Evolutionary conservation across 352 stramenopile genomes (phyloP), one percentile per base, ranked within the genome.

Genomic region (Globisporangium heterothallicum): DNA sequence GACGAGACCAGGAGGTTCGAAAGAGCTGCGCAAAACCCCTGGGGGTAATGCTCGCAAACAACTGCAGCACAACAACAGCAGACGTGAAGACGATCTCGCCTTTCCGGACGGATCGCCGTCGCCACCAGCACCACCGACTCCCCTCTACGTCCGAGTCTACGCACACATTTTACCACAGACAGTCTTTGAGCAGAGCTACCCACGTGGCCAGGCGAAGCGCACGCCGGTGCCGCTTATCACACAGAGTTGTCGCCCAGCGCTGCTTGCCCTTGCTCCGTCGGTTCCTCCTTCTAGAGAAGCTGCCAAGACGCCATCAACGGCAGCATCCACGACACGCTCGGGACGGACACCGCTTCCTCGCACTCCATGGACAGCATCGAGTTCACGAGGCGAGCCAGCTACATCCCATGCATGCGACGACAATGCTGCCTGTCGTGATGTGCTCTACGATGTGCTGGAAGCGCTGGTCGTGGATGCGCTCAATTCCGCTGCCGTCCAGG

Each of bases 391-490:
- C 6, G 36, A 18, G 34, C 24, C 5, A 24, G 24, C 42, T n/a
- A 29, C 19, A 35, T 26, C 12, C 5, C 19, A 25, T 22, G 5
- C 22, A 24, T 36, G 32, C 22, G 4, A 13, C 12, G 60, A 58
- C 9, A 32, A 49, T 49, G 46, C 49, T 26, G 63, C 50, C 35
- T 84, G 70, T 32, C 64, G 64, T 26, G 57, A 74, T n/a, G 58
- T 79, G 21, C 52, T 88, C 8, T 63, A 70, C 26, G 66, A 77
- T 24, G 61, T 88, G 18, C 65, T 92, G 66, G 76, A 87, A 36
- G 55, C 58, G 6, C 61, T 92, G 3, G 49, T 88, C 6, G 55
- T 74, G 36, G 82, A 92, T 43, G 66, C 74, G 13, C 61, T 92
- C 12, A 70, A 67, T 46, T 79, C 73, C 0, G 70, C 70, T 24